Evolutionary conservation across 768 basidiomycete genomes (phyloP), one percentile per base, ranked within the genome.

Genomic region (Podaxis sp.): DNA sequence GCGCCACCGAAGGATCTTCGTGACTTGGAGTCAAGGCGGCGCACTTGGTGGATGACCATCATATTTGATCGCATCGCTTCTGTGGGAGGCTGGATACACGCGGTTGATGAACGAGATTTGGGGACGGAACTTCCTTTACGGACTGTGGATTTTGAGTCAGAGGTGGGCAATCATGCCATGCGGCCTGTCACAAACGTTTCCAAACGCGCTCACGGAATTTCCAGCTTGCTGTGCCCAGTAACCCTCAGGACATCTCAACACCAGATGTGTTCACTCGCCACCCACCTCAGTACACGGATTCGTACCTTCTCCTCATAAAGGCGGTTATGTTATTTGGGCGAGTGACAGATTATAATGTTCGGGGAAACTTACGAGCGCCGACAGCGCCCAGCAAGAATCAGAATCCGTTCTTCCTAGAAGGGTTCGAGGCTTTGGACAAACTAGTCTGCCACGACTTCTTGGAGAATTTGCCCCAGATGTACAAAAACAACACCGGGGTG

Each of bases 1-100:
- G 86, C 88, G 2, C 90, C 92, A 13, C 92, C 92, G 0, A 90
- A 84, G 70, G 89, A 90, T 70, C 72, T 85, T 48, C 84, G 83
- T 19, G 93, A 94, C 66, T 74, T 93, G 60, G 92, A 95, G 75
- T 87, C 84, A 48, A 80, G 92, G 64, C 81, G 93, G 55, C 82
- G 93, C 57, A 89, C 92, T 4, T 95, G 93, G 93, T 95, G 92
- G 92, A 93, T 93, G 90, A 87, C 90, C 19, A 86, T 95, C 44
- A 75, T 93, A 52, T 93, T 94, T 71, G 92, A 95, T 73, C 88
- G 92, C 30, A 92, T 93, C 52, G 84, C 84, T 39, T 88, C 87
- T 40, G 84, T 88, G 26, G 92, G 91, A 48, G 92, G 93, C 17
- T 95, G 93, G 93, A 82, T 92, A 40, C 93, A 95, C 69, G 88